Base-by-base conservation (phyloP, 306 rosid genomes). In the Cajanus cajan region DNA sequence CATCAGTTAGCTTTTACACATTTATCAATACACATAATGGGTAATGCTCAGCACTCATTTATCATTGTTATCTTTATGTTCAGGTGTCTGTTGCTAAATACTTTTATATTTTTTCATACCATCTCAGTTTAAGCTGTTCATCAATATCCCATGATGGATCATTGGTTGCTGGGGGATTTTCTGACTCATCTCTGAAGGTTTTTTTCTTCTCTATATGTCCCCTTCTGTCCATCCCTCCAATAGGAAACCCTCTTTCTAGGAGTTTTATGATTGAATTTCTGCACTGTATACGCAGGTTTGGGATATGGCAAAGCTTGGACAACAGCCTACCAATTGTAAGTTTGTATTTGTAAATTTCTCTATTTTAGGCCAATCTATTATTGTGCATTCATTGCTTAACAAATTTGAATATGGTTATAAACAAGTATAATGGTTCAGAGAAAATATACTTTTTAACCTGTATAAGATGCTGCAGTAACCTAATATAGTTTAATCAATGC, bases 251-350 rank as follows among this genome's bases (percentile, higher is more conserved):
- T 78, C 59, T 68, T 39, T 48, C 40, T 36, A 16, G 14, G 18
- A 70, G 65, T 64, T 62, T 77, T 86, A 24, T 55, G 62, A 41
- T 70, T 78, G 52, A 15, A 52, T 44, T 72, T 78, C 63, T 45
- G 47, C 69, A 82, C 66, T 55, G 28, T 81, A 37, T 85, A 16
- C 10, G 13, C 82, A 95, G 99, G 88, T 96, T 28, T 96, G 99
- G 99, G 98, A 96, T 87, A 96, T 93, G 97, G 92, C 98, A 76
- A 91, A 89, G 88, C 93, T 96, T 77, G 97, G 99, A 85, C 97
- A 91, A 78, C 94, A 87, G 75, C 45, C 85, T 58, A 76, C 68
- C 65, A 86, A 28, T 82, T 85, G 99, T 91, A 86, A 90, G 97
- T 93, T 81, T 73, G 43, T 73, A 40, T 66, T 58, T 62, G 15